These are phyloP conservation scores for Rhodotorula toruloides DNA, from an alignment of 768 basidiomycete genomes.

Conservation along the genomic window DNA sequence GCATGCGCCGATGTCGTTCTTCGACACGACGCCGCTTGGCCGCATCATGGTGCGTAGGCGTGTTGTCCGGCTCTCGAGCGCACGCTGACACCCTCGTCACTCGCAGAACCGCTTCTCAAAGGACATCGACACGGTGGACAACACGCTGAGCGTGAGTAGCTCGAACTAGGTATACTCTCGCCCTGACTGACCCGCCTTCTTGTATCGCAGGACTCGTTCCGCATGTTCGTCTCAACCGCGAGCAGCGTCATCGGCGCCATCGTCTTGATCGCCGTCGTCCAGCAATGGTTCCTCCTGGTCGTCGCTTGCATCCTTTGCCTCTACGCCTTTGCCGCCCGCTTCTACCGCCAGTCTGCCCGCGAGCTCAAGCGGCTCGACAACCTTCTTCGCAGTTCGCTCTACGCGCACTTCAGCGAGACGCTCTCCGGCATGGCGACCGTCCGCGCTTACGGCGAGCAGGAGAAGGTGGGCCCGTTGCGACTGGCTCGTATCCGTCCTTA, in stretches of 20 bases:
- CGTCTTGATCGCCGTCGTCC: slow-evolving; percentile 33
- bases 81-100: not conserved
- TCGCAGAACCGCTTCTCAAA: slow-evolving; percentile 22
- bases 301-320: slow-evolving; percentile 39
- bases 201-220: slow-evolving; percentile 71
- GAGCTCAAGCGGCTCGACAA: slow-evolving; percentile 82
- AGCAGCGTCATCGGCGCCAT: slow-evolving; percentile 47
- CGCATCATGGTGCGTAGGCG: slow-evolving; percentile 33
- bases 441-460: slow-evolving; percentile 73
- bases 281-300: slow-evolving; percentile 29
- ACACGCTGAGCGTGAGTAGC: no score
- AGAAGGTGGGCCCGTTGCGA: slow-evolving; percentile 36
- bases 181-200: no score
- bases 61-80: not conserved
- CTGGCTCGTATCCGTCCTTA: not conserved
- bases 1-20: slow-evolving; percentile 83
- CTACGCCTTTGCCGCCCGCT: slow-evolving; percentile 68
- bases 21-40: slow-evolving; percentile 59
- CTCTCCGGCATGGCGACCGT: slow-evolving; percentile 62
- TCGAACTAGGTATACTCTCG: no score
- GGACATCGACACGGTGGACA: slow-evolving; percentile 77
- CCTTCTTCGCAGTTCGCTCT: slow-evolving; percentile 75
- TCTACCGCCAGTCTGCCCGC: slow-evolving; percentile 67
- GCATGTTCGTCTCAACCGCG: slow-evolving; percentile 64
- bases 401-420: slow-evolving; percentile 88